Conservation (phyloP, 2,329 filamentous ascomycete species). For the Fusarium pseudograminearum region DNA sequence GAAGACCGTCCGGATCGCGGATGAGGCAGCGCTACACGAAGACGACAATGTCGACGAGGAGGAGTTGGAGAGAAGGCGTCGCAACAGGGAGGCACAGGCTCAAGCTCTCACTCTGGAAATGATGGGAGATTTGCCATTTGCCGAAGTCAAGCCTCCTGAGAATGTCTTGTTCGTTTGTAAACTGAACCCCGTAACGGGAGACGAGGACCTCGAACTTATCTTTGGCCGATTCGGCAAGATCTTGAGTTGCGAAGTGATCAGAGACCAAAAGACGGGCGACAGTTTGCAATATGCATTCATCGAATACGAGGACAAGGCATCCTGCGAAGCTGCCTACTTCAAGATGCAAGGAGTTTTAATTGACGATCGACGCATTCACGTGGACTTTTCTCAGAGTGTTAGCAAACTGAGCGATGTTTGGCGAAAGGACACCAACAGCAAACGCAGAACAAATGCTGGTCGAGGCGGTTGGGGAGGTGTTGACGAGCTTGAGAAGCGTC, state of each 20-base stretch:
- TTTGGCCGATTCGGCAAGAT: conserved; percentile 98
- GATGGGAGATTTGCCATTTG: conserved; percentile 97
- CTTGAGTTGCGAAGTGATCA: conserved; percentile 93
- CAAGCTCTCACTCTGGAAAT: conserved; percentile 97
- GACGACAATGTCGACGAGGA: conserved; percentile 80
- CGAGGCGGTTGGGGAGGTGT: conserved; percentile 92
- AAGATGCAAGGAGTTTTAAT: conserved; percentile 99
- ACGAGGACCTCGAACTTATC: conserved; percentile 93
- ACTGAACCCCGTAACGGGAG: conserved; percentile 94
- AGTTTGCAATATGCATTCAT: conserved; percentile 98
- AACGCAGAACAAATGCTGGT: conserved; percentile 69
- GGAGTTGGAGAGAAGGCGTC: conserved; percentile 80
- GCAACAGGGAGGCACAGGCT: conserved; percentile 90
- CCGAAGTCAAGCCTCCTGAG: conserved; percentile 96
- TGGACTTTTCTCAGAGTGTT: conserved; percentile 97
- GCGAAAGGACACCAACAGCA: conserved; percentile 86
- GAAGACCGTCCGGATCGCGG: conserved; percentile 89
- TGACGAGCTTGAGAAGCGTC: conserved; percentile 85
- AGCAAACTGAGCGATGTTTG: conserved; percentile 88
- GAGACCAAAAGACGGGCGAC: conserved; percentile 93
- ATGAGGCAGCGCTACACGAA: conserved; percentile 85
- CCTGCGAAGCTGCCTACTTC: conserved; percentile 95
- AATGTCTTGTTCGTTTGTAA: conserved; percentile 99
- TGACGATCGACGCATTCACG: conserved; percentile 96
- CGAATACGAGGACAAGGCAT: conserved; percentile 91